phyloP scores from a whole-genome alignment of 768 basidiomycete species.

The Cyathus striatus region DNA sequence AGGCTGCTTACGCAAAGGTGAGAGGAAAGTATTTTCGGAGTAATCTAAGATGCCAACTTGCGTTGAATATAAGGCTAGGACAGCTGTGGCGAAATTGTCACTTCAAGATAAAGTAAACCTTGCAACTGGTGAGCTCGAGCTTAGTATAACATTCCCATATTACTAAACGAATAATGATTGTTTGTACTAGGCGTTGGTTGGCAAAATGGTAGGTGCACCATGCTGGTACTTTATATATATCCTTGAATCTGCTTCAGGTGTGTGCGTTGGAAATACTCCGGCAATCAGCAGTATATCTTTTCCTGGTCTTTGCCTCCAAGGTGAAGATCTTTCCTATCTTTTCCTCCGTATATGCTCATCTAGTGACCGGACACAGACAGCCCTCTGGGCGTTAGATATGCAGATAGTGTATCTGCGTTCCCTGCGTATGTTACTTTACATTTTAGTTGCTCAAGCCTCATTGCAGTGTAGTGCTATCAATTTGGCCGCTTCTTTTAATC shows the following conservation, averaged over 20 bases:
- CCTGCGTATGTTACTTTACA: slow-evolving; percentile 30
- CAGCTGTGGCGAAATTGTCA: slow-evolving; percentile 44
- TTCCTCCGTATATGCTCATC: not conserved
- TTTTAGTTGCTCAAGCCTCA: not conserved
- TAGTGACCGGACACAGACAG: slow-evolving; percentile 21
- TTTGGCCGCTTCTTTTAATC: slow-evolving; percentile 48
- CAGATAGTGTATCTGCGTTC: slow-evolving; percentile 43
- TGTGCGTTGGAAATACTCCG: slow-evolving; percentile 48
- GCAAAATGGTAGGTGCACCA: slow-evolving; percentile 26
- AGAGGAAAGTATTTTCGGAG: not conserved
- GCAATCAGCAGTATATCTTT: slow-evolving; percentile 41
- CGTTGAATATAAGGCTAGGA: slow-evolving; percentile 42
- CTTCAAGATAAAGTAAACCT: slow-evolving; percentile 53
- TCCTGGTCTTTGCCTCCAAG: slow-evolving; percentile 47
- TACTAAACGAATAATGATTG: not conserved
- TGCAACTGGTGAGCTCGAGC: slow-evolving; percentile 48
- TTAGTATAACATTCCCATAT: not conserved
- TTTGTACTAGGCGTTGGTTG: slow-evolving; percentile 30
- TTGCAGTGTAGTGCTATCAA: slow-evolving; percentile 36
- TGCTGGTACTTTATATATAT: not conserved
- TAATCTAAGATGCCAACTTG: too few relatives aligned
- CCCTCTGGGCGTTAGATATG: slow-evolving; percentile 44
- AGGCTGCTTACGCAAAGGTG: slow-evolving; percentile 49
- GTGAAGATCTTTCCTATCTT: slow-evolving; percentile 12
- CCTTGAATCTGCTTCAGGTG: slow-evolving; percentile 15